A percentile compares a stretch with the other conserved stretches of the same genome.
Conservation (phyloP, 352 stramenopile species). For the Phytophthora sansomeana region DNA sequence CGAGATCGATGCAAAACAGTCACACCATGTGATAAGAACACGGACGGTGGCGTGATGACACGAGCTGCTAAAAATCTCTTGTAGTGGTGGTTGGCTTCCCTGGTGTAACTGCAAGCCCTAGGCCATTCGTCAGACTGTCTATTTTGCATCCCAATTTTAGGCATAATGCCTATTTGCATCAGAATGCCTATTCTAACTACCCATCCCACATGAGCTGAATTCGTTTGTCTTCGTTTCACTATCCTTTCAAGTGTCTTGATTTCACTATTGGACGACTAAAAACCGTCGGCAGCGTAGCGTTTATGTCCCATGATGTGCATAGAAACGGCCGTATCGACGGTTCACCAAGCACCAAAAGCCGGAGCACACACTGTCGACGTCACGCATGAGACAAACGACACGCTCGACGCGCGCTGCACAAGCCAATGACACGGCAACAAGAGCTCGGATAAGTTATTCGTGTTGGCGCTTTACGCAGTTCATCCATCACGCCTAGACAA, state of each 20-base stretch:
- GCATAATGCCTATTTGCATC: not conserved
- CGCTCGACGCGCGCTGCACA: not conserved
- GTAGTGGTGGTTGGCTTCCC: too few species aligned
- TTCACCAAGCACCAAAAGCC: slow-evolving; percentile 36
- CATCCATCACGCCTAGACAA: slow-evolving; percentile 29
- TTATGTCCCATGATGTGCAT: not conserved
- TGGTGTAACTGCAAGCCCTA: too few species aligned
- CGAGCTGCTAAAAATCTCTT: too few species aligned
- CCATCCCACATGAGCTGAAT: not conserved
- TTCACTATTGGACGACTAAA: slow-evolving; percentile 1
- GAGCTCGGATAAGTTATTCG: slow-evolving; percentile 20
- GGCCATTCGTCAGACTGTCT: too few species aligned
- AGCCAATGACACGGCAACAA: slow-evolving; percentile 16
- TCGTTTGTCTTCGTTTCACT: slow-evolving; percentile 24
- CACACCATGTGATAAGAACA: too few species aligned
- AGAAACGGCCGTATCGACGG: slow-evolving; percentile 12
- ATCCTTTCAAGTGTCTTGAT: too few species aligned
- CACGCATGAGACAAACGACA: slow-evolving; percentile 25
- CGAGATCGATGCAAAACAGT: too few species aligned
- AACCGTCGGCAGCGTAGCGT: too few species aligned
- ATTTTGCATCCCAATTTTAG: not conserved
- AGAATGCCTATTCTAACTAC: not conserved
- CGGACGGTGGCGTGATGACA: too few species aligned
- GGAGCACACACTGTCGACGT: slow-evolving; percentile 6
- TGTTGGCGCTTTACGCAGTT: slow-evolving; percentile 28